A percentile compares a stretch with the other conserved stretches of the same genome.
phyloP scores from a whole-genome alignment of 1,284 basidiomycete species.

The Thelephora terrestris region DNA sequence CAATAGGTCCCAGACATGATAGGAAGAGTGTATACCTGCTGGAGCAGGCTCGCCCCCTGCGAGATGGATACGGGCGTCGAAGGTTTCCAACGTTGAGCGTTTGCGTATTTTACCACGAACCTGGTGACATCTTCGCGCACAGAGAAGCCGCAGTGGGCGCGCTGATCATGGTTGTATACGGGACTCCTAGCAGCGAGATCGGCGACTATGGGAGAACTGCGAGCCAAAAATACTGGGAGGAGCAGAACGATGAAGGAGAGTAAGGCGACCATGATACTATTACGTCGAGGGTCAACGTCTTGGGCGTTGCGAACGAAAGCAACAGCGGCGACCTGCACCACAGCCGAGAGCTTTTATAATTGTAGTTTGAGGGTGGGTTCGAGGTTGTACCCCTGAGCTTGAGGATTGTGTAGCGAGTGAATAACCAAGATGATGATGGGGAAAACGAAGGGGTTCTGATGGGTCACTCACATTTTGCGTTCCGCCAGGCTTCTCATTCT shows the following conservation, averaged over 20 bases:
- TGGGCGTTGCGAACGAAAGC: too few relatives aligned
- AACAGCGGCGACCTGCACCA: too few relatives aligned
- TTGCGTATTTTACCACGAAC: slow-evolving; percentile 57
- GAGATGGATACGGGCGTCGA: slow-evolving; percentile 41
- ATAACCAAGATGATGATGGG: too few relatives aligned
- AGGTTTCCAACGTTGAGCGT: slow-evolving; percentile 47
- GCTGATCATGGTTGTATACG: slow-evolving; percentile 6
- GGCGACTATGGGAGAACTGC: slow-evolving; percentile 21
- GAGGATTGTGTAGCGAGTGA: too few relatives aligned
- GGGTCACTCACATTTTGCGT: too few relatives aligned
- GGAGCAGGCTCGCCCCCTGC: slow-evolving; percentile 52
- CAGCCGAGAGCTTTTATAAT: too few relatives aligned
- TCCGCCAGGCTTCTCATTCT: too few relatives aligned
- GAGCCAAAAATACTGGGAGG: slow-evolving; percentile 22
- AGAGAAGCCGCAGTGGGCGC: slow-evolving; percentile 19
- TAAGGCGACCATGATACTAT: slow-evolving; percentile 27
- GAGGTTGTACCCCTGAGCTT: too few relatives aligned
- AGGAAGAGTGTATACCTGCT: background rate
- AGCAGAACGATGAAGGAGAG: slow-evolving; percentile 25
- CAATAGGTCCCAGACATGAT: slow-evolving; percentile 3
- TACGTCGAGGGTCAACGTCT: too few relatives aligned
- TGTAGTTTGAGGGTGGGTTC: too few relatives aligned
- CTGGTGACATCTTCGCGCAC: slow-evolving; percentile 31
- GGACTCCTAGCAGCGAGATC: background rate
- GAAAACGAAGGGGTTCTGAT: too few relatives aligned